A percentile compares a stretch with the other conserved stretches of the same genome.
phyloP scores from a whole-genome alignment of 306 rosid species.

The Glycine soja region DNA sequence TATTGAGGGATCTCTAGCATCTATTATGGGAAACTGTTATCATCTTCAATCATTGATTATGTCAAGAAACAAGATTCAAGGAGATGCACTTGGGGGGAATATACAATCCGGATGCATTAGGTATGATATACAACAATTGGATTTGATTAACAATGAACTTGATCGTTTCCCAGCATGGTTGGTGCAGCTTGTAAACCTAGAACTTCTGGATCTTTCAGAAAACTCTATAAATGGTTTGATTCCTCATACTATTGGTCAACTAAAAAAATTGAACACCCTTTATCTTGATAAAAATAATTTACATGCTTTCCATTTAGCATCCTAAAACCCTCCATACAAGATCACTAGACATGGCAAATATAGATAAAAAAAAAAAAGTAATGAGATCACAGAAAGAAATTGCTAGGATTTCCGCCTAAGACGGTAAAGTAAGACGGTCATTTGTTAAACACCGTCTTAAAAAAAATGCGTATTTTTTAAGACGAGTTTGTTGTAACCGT shows the following conservation, averaged over 20 bases:
- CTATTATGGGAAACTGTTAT: constrained; percentile 16
- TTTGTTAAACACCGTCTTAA: too few relatives aligned
- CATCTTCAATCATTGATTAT: too few relatives aligned
- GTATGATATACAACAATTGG: neutral
- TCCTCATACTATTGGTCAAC: constrained; percentile 34
- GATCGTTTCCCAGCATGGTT: constrained; percentile 29
- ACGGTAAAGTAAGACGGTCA: too few relatives aligned
- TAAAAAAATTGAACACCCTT: neutral
- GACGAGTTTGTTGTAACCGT: too few relatives aligned
- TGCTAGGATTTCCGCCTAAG: too few relatives aligned
- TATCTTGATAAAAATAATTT: neutral
- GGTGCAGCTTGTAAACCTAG: constrained; percentile 21
- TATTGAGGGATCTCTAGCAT: neutral
- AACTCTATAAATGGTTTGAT: constrained; percentile 9
- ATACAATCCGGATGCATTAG: constrained; percentile 9
- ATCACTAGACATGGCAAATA: too few relatives aligned
- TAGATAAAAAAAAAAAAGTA: too few relatives aligned
- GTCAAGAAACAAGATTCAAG: constrained; percentile 39
- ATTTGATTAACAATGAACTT: constrained; percentile 30
- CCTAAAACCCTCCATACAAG: too few relatives aligned
- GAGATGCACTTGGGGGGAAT: neutral
- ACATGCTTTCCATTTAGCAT: too few relatives aligned
- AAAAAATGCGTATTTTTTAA: too few relatives aligned
- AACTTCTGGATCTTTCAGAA: neutral
- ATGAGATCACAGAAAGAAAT: too few relatives aligned